Percentiles rank a stretch among this genome's conserved stretches.
Conservation (phyloP, 2,329 filamentous ascomycete species). For the Beauveria sp. region DNA sequence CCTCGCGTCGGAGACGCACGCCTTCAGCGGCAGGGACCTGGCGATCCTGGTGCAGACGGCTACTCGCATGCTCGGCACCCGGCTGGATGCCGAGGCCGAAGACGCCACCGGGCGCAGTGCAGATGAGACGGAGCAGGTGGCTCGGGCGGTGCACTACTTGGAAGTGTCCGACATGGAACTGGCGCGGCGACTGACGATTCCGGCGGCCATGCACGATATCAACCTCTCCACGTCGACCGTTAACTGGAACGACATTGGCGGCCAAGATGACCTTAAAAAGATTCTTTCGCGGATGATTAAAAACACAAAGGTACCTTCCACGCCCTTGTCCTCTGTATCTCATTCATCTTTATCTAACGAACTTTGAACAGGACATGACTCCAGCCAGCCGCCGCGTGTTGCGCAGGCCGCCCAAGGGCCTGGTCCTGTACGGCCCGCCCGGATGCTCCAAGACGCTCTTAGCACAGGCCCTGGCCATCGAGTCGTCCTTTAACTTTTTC, state of each 20-base stretch:
- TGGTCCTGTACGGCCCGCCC: conserved; percentile 85
- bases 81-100: conserved; percentile 17
- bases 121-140: conserved; percentile 7
- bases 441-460: conserved; percentile 93
- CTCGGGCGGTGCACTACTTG: conserved; percentile 20
- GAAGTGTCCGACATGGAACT: conserved; percentile 48
- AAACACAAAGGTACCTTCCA: conserved; percentile 24
- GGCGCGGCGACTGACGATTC: conserved; percentile 62
- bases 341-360: conserved; percentile 11
- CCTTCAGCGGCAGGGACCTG: conserved; percentile 76
- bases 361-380: conserved; percentile 21
- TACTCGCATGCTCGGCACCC: conserved; percentile 20
- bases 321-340: not conserved
- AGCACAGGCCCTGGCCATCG: conserved; percentile 84
- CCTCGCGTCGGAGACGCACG: conserved; percentile 72
- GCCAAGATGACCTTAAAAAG: conserved; percentile 68
- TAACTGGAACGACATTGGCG: conserved; percentile 81
- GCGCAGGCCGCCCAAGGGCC: conserved; percentile 63
- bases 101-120: not conserved
- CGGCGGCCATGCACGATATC: conserved; percentile 82
- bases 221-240: conserved; percentile 83
- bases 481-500: conserved; percentile 87
- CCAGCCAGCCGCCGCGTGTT: conserved; percentile 28
- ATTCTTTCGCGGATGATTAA: conserved; percentile 46
- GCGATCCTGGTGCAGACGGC: conserved; percentile 46